phyloP scores from a whole-genome alignment of 305 asterid species.

The Fraxinus angustifolia region DNA sequence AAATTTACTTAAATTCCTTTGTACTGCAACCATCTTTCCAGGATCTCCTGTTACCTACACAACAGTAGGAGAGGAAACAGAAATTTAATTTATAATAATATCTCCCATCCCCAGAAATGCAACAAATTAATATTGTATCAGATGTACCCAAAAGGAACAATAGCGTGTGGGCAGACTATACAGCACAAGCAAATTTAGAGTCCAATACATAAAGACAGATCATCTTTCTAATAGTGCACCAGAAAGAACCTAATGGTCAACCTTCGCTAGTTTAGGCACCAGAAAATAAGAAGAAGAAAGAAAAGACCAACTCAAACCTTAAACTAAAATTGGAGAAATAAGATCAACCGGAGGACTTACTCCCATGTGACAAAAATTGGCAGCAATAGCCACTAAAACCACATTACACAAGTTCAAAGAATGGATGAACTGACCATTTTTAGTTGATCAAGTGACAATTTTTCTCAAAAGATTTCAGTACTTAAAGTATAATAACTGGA shows the following conservation, averaged over 20 bases:
- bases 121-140: background rate
- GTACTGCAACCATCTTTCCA: slow-evolving; percentile 89
- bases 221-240: background rate
- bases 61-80: slow-evolving; percentile 13
- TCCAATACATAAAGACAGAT: background rate
- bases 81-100: slow-evolving; percentile 6
- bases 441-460: background rate
- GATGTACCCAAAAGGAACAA: background rate
- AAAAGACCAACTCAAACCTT: background rate
- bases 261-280: background rate
- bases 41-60: slow-evolving; percentile 95
- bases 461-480: background rate
- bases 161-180: background rate
- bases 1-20: slow-evolving; percentile 81
- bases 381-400: background rate
- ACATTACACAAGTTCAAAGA: background rate
- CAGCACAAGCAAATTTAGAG: background rate
- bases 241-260: background rate
- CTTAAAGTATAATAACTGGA: background rate
- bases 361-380: background rate
- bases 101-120: background rate
- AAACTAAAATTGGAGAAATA: background rate
- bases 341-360: background rate
- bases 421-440: background rate
- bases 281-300: background rate